These are phyloP conservation scores for Salvia sclarea DNA, from an alignment of 305 asterid genomes.

Conservation along the genomic window DNA sequence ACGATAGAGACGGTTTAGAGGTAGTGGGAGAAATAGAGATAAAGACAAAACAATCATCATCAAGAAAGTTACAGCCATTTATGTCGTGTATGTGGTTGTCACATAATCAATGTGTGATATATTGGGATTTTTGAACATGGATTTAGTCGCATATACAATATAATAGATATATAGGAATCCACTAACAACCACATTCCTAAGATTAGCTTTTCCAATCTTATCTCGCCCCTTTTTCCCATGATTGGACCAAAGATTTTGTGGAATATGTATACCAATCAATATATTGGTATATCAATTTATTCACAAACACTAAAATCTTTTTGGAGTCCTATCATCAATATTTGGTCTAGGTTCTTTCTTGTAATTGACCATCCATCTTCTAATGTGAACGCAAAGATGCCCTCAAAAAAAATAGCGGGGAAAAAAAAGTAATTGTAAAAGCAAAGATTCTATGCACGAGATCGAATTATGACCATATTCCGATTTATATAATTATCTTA, in stretches of 20 bases:
- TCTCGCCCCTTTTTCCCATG: slow-evolving; percentile 22
- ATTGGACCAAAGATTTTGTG: slow-evolving; percentile 29
- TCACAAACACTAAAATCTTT: neutral
- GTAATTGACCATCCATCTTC: slow-evolving; percentile 1
- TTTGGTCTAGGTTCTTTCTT: slow-evolving; percentile 31
- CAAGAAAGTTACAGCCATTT: neutral
- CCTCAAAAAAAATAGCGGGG: neutral
- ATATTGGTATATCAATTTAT: too few species aligned
- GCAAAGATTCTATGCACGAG: slow-evolving; percentile 1
- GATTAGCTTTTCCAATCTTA: slow-evolving; percentile 36
- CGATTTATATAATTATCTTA: too few species aligned
- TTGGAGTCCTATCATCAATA: neutral
- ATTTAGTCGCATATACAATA: neutral
- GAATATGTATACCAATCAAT: neutral
- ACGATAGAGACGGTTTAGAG: slow-evolving; percentile 37
- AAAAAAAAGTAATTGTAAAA: neutral
- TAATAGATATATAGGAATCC: slow-evolving; percentile 33
- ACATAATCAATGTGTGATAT: neutral
- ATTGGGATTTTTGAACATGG: slow-evolving; percentile 26
- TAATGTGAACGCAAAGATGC: neutral
- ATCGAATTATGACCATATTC: neutral
- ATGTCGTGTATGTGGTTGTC: neutral
- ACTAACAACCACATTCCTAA: slow-evolving; percentile 36
- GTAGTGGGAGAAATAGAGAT: slow-evolving; percentile 30
- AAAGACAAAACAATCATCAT: slow-evolving; percentile 3